phyloP scores from a whole-genome alignment of 805 yeast genomes.

The Blastobotrys muscicola region DNA sequence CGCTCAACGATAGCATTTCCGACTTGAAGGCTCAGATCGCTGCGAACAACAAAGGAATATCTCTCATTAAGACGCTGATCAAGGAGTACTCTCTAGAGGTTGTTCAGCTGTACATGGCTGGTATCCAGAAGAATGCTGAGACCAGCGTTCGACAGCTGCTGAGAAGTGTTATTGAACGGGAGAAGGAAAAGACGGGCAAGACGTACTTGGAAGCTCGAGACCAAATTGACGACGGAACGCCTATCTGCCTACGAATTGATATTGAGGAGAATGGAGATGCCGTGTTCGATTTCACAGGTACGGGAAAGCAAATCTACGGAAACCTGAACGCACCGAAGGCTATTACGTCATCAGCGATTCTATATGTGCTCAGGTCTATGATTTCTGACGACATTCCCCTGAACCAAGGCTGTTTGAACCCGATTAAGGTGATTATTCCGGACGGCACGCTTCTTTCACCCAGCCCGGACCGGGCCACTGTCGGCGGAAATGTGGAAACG shows the following conservation, averaged over 20 bases:
- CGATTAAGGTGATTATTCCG: constrained; percentile 61
- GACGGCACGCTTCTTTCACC: constrained; percentile 61
- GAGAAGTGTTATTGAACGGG: constrained; percentile 34
- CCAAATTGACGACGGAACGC: constrained; percentile 29
- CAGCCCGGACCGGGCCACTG: constrained; percentile 79
- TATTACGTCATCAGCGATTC: constrained; percentile 77
- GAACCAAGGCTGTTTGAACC: constrained; percentile 85
- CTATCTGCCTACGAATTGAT: constrained; percentile 18
- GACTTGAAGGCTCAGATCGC: constrained; percentile 82
- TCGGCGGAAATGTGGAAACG: constrained; percentile 91
- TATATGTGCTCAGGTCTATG: constrained; percentile 77
- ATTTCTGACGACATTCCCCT: constrained; percentile 84
- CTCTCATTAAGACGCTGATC: constrained; percentile 49
- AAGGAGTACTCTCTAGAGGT: constrained; percentile 51
- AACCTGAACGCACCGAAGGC: constrained; percentile 91
- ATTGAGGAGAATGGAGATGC: constrained; percentile 53
- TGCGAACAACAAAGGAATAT: constrained; percentile 80
- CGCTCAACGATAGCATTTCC: constrained; percentile 72
- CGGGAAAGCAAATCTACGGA: constrained; percentile 81
- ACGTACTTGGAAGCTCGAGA: constrained; percentile 20
- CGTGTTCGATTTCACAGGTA: constrained; percentile 73
- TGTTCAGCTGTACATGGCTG: constrained; percentile 67
- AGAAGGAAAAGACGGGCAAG: constrained; percentile 24
- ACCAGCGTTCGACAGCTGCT: constrained; percentile 52
- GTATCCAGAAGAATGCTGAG: constrained; percentile 74